phyloP scores from a whole-genome alignment of 2,329 filamentous ascomycete species.

The Penicillium aurantiogriseum region DNA sequence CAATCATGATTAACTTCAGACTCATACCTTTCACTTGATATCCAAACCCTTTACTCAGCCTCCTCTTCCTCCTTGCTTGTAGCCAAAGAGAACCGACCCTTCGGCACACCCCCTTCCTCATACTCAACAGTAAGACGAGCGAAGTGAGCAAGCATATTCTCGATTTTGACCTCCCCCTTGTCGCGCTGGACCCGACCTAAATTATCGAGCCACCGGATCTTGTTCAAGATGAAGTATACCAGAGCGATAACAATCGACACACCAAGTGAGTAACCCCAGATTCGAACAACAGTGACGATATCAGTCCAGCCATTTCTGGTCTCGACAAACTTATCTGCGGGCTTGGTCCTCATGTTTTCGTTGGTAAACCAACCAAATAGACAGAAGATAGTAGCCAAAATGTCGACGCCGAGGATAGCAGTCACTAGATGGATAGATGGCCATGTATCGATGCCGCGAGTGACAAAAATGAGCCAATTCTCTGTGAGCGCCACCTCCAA shows the following conservation, averaged over 20 bases:
- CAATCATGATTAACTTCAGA: too few relatives aligned
- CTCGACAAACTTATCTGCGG: conserved; percentile 29
- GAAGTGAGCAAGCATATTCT: conserved; percentile 51
- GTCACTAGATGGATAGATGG: conserved; percentile 70
- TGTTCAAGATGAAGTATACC: conserved; percentile 50
- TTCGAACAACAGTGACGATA: conserved; percentile 54
- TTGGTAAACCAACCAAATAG: conserved; percentile 73
- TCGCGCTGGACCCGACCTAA: conserved; percentile 49
- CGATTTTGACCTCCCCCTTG: conserved; percentile 51
- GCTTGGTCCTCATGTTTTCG: conserved; percentile 37
- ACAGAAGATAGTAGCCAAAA: conserved; percentile 70
- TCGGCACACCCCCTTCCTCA: conserved; percentile 47
- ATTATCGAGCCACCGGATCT: conserved; percentile 46
- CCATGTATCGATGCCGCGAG: conserved; percentile 72
- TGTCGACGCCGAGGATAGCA: conserved; percentile 70
- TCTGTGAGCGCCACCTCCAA: conserved; percentile 87
- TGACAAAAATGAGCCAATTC: conserved; percentile 97
- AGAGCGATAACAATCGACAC: conserved; percentile 53
- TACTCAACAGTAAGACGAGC: conserved; percentile 51
- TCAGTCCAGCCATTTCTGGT: conserved; percentile 57
- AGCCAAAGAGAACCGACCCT: conserved; percentile 44
- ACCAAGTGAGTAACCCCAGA: conserved; percentile 53
- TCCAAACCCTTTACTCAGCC: conserved; percentile 31
- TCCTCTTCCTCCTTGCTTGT: conserved; percentile 48
- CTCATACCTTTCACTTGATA: background rate